Evolutionary conservation across 139 green algal species (phyloP).

Genomic region (Gonium pectorale): DNA sequence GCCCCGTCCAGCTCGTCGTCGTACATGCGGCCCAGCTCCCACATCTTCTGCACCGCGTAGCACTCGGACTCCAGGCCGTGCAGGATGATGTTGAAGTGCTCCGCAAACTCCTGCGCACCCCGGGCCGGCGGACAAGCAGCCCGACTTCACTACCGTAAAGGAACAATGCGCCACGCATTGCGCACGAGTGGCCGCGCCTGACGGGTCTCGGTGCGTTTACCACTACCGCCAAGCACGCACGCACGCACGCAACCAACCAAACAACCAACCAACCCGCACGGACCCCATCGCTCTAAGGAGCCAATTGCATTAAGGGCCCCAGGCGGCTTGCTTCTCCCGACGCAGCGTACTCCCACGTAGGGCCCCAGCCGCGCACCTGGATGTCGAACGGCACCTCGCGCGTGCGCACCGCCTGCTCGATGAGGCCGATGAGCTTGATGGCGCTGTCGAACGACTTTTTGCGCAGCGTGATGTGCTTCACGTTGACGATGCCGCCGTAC

Average conservation of each 20-base stretch:
- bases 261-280: too few species aligned
- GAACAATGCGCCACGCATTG: too few species aligned
- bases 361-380: constrained; percentile 1
- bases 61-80: constrained; percentile 36
- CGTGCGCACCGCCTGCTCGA: not conserved
- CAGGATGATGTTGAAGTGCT: constrained; percentile 1
- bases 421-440: constrained; percentile 13
- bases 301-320: too few species aligned
- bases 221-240: too few species aligned
- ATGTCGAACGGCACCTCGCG: constrained; percentile 41
- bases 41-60: constrained; percentile 49
- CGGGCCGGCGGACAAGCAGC: too few species aligned
- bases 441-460: constrained; percentile 23
- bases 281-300: too few species aligned
- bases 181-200: too few species aligned
- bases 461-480: constrained; percentile 40
- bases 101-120: constrained; percentile 16
- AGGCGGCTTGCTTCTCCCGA: too few species aligned
- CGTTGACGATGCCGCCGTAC: constrained; percentile 44
- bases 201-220: too few species aligned
- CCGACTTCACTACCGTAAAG: too few species aligned
- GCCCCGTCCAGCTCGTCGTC: constrained; percentile 33
- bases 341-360: too few species aligned
- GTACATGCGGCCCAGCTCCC: constrained; percentile 6
- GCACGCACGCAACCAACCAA: too few species aligned